Conservation (phyloP, 306 rosid species). For the Sindora glabra region DNA sequence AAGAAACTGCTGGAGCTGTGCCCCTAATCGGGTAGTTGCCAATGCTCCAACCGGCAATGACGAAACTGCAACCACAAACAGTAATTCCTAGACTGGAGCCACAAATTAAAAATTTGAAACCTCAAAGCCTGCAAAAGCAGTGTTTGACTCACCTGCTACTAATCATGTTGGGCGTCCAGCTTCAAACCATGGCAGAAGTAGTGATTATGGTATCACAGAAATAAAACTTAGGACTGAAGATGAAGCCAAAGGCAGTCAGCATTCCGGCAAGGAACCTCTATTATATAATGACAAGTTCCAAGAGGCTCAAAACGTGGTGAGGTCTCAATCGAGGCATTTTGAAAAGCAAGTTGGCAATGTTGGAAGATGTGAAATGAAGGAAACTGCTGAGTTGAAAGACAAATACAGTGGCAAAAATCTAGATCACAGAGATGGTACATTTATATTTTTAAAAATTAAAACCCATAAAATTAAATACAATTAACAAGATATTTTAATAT, state of each 20-base stretch:
- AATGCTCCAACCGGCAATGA: conserved; percentile 35
- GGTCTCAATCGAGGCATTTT: conserved; percentile 20
- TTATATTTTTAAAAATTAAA: no score
- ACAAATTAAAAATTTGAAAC: conserved; percentile 15
- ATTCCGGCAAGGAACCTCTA: background rate
- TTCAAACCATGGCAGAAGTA: conserved; percentile 21
- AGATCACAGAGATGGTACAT: conserved; percentile 26
- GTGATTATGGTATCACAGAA: conserved; percentile 31
- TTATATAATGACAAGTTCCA: conserved; percentile 21
- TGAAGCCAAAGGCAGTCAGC: conserved; percentile 27
- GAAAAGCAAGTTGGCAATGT: conserved; percentile 28
- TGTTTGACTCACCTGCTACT: conserved; percentile 25
- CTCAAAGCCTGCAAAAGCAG: conserved; percentile 30
- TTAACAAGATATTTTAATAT: no score
- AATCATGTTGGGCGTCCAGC: conserved; percentile 20
- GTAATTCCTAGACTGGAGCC: conserved; percentile 27
- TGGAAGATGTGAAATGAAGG: conserved; percentile 32
- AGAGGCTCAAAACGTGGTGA: conserved; percentile 18
- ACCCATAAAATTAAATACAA: no score
- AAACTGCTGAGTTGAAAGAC: conserved; percentile 35
- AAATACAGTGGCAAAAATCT: conserved; percentile 28
- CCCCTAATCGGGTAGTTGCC: conserved; percentile 16
- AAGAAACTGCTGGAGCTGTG: conserved; percentile 35
- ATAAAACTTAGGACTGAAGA: conserved; percentile 25
- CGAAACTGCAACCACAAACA: conserved; percentile 24